Base-by-base conservation (phyloP, 148 eudicot genomes). In the Arbutus unedo region DNA sequence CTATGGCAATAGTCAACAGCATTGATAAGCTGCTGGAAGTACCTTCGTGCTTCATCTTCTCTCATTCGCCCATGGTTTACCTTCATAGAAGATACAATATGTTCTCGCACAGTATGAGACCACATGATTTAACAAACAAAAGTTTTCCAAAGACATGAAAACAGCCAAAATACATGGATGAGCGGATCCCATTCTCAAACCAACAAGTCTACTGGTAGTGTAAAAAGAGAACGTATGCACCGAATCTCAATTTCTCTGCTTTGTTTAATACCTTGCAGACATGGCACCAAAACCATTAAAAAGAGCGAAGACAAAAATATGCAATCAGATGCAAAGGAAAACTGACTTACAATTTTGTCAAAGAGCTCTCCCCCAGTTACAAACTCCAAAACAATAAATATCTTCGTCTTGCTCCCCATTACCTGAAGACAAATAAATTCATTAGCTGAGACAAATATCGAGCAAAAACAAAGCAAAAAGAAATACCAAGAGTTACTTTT, bases 1-100 rank as follows among this genome's bases (percentile, higher is more conserved):
- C 98, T 94, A 91, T 96, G 98, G 88, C 98, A 96, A 87, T 94
- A 96, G 79, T 96, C 98, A 87, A 96, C 97, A 79, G 94, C 98
- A 88, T 96, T 93, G 75, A 94, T 88, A 68, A 96, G 92, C 86
- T 96, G 98, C 81, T 96, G 98, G 90, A 96, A 94, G 89, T 96
- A 96, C 87, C 89, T 93, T 83, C 98, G 85, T 38, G 98, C 98
- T 91, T 94, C 98, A 76, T 93, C 93, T 90, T 96, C 98, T 81
- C 79, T 90, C 98, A 96, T 93, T 71, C 98, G 86, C 19, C 98
- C 98, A 86, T 91, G 86, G 79, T 93, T 91, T 73, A 91, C 98
- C 98, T 95, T 83, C 80, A 88, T 60, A 70, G 72, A 67, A 57
- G 3, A 51, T 54, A 16, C 82, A 11, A 48, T 19, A 19, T n/a